These are phyloP conservation scores for Flaveria linearis DNA, from an alignment of 129 eudicot species.

Conservation along the genomic window DNA sequence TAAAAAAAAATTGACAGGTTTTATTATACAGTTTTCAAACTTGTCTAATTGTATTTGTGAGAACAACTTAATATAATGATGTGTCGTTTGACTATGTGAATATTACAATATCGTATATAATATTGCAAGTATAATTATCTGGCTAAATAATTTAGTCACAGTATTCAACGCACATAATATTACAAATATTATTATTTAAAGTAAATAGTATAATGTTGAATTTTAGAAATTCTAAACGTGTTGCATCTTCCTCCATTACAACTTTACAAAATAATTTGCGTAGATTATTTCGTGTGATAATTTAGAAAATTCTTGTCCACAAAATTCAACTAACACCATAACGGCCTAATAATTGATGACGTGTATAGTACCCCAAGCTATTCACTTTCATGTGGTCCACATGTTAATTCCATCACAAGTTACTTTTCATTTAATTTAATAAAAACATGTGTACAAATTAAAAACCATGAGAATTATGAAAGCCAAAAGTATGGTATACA, in stretches of 20 bases:
- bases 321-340: conserved; percentile 17
- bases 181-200: no score
- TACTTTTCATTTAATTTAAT: background rate
- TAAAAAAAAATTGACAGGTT: no score
- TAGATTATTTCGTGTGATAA: background rate
- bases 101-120: no score
- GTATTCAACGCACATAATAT: no score
- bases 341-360: conserved; percentile 2
- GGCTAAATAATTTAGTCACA: no score
- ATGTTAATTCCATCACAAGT: background rate
- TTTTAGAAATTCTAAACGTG: no score
- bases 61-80: background rate
- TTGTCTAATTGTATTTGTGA: no score
- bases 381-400: background rate
- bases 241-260: background rate
- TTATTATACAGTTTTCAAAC: no score
- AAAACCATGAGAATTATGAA: background rate
- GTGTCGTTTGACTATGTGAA: no score
- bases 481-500: background rate
- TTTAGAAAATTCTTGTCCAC: conserved; percentile 28
- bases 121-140: no score
- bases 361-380: background rate
- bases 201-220: no score
- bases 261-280: background rate
- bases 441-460: background rate